Base-by-base conservation (phyloP, 2,329 filamentous ascomycete genomes). In the Sclerotiophoma versabilis region DNA sequence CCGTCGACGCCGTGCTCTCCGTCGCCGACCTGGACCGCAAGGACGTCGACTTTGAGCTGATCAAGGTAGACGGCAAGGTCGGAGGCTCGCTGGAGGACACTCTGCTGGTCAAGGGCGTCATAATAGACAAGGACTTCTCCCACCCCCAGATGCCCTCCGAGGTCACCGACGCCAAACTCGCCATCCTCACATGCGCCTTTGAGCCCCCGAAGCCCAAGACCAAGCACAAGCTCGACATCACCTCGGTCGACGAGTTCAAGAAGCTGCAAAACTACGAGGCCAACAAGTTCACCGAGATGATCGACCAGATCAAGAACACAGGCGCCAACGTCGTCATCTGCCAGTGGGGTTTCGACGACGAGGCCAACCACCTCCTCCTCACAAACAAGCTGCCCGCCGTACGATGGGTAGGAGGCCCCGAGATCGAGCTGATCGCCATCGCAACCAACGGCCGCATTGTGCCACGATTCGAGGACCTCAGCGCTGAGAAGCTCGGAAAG, bases 121-220 rank as follows among this genome's bases (percentile, higher is more conserved):
- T 99, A 75, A 86, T 99, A 76, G 95, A 99, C 85, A 99, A 99
- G 83, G 96, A 99, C 80, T 99, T 99, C 78, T 98, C 95, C 29
- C 95, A 99, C 77, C 95, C 95, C 11, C 95, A 99, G 80, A 99
- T 99, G 95, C 95, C 95, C 10, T 91, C 90, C 44, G 92, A 97
- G 78, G 93, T 99, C 62, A 85, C 83, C 68, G 92, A 99, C 78
- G 96, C 95, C 73, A 98, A 97, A 83, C 87, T 99, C 72, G 95
- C 95, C 66, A 99, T 99, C 70, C 81, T 99, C 56, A 99, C 95
- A 45, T 99, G 95, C 76, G 92, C 95, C 4, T 99, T 99, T 74
- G 95, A 99, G 81, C 95, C 95, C 26, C 95, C 95, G 44, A 99
- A 99, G 84, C 95, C 95, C 65, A 99, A 99, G 86, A 99, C 95